Base-by-base conservation (phyloP, 2,329 filamentous ascomycete genomes). In the Ophiognomonia clavigignenti-juglandacearum region DNA sequence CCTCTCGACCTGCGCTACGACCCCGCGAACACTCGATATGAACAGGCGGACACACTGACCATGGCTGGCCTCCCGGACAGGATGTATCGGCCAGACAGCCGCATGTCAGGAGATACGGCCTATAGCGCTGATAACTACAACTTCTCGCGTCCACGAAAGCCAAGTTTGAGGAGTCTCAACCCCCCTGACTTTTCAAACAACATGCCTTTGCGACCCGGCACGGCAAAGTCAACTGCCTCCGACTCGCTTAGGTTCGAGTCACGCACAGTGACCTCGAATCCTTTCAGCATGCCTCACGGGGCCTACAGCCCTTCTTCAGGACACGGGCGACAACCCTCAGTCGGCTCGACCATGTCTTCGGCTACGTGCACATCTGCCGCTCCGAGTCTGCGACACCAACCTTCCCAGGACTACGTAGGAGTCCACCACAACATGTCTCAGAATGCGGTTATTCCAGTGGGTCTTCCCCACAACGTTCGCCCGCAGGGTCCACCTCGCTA, bases 81-180 rank as follows among this genome's bases (percentile, higher is more conserved):
- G 22, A 60, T 60, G 34, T 64, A 56, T 27, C 52, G 59, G 41
- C 50, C 51, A 60, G 69, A 61, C 58, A 63, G 51, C 29, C 55
- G 57, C 20, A 55, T 55, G 39, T 45, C 53, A 24, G 57, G 49
- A 26, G 53, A 57, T 22, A 51, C 55, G 8, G 55, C 55, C 41
- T 64, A 68, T 39, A 60, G 58, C 43, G 54, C 58, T 61, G 38
- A 66, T 78, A 38, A 73, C 26, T 43, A 74, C 56, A 82, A 82
- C 61, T 82, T 82, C 59, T 82, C 78, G n/a, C 70, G 78, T 32
- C 78, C 78, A 35, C 69, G 78, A 48, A 78, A 77, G 51, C 64
- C 69, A 32, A 80, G 77, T 59, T 67, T 77, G 50, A 69, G 69
- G 47, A 40, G 54, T 58, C n/a, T 53, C 57, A 41, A 43, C 45